Percentiles rank a stretch among this genome's conserved stretches.
These are phyloP conservation scores for Pseudogymnoascus sp. DNA, from an alignment of 2,329 filamentous ascomycete genomes.

Conservation along the genomic window DNA sequence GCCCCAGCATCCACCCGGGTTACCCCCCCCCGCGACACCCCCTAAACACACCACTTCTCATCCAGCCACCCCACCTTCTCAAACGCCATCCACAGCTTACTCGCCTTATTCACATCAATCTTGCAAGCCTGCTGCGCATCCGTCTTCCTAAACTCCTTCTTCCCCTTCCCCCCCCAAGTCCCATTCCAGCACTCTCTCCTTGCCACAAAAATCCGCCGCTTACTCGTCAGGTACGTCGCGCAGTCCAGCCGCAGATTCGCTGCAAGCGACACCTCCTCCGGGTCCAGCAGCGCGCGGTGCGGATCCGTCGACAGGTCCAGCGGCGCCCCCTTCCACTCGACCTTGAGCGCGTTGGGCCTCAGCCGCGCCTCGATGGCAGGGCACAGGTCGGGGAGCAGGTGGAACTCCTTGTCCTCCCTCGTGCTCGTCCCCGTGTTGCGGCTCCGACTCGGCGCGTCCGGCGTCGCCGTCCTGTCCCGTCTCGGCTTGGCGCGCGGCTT, in stretches of 20 bases:
- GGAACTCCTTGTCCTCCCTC: constrained; percentile 76
- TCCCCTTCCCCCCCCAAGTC: constrained; percentile 37
- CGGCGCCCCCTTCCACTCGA: constrained; percentile 77
- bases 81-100: constrained; percentile 83
- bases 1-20: not conserved
- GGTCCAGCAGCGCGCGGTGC: constrained; percentile 61
- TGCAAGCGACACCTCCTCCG: constrained; percentile 68
- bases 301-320: constrained; percentile 69
- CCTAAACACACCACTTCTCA: constrained; percentile 25
- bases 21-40: not conserved
- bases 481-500: constrained; percentile 8
- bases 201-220: constrained; percentile 79
- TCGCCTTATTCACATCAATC: constrained; percentile 96
- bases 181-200: constrained; percentile 48
- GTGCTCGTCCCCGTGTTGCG: constrained; percentile 47
- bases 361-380: constrained; percentile 57
- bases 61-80: constrained; percentile 81
- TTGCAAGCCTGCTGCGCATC: constrained; percentile 95
- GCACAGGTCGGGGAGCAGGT: constrained; percentile 60
- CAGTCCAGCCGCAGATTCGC: constrained; percentile 74
- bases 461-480: constrained; percentile 22
- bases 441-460: constrained; percentile 26
- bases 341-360: constrained; percentile 64
- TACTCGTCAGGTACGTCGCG: constrained; percentile 84
- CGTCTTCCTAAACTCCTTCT: constrained; percentile 88